Base-by-base conservation (phyloP, 805 yeast genomes). In the Candida arabinofermentans region DNA sequence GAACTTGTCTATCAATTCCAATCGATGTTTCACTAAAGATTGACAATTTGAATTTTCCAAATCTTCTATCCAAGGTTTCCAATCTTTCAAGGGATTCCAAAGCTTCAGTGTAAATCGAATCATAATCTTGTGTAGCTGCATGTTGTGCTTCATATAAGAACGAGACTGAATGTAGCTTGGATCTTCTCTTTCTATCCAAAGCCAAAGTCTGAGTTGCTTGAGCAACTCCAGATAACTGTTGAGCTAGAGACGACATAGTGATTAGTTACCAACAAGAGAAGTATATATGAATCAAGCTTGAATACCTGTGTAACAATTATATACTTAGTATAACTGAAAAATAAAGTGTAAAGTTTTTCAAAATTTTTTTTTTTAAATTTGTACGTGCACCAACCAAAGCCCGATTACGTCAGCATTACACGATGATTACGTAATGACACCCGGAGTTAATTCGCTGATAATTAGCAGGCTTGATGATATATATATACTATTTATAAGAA, bases 61-160 rank as follows among this genome's bases (percentile, higher is more conserved):
- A 91, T 40, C 91, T 73, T n/a, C 75, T 70, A 56, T 93, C 97
- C 23, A 91, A 62, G 16, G 74, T 68, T 34, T 74, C 76, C 39
- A 93, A 69, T 51, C 86, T 90, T 24, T 77, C 79, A 34, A 90
- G 70, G 0, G 95, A 96, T 42, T 85, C 93, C 6, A 75, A 54
- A 2, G 93, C 83, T 42, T 77, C 77, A 39, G 81, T 75, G 57
- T 74, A 85, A 43, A 93, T 80, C 34, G 83, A 72, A 52, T 89
- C 96, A 56, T 78, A 90, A 61, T 93, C 99, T 67, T 93, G 98
- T 27, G 90, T 77, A n/a, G 95, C 86, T 14, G 99, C 99, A 46
- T 79, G 81, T 54, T 83, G 80, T 8, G 96, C 74, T 33, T 87
- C 95, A 61, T 83, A 90, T 22, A 93, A 75, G 49, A 93, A 76